Evolutionary conservation across 2,329 filamentous ascomycete species (phyloP), one percentile per base, ranked within the genome.

Genomic region (Alternaria sp.): DNA sequence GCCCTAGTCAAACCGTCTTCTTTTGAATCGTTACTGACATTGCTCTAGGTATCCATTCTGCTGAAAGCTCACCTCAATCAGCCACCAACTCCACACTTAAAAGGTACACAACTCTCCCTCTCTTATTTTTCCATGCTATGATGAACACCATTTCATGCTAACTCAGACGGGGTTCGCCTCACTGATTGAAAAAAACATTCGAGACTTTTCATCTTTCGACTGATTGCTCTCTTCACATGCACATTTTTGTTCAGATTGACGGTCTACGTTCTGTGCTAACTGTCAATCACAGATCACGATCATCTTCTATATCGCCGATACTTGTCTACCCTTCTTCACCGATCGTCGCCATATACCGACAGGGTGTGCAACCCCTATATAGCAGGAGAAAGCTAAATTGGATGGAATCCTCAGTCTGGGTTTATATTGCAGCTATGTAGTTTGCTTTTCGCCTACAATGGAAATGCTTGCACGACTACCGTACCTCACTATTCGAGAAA

Each of bases 171-270:
- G 69, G 68, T 63, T 63, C 58, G 62, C 65, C 65, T 53, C 69
- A 51, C 73, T 77, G 74, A 69, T 73, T 72, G 62, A 71, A 68
- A 67, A 67, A 69, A 69, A 66, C 63, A 70, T 72, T 70, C 66
- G 65, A 63, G 61, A 63, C 74, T 77, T 77, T 77, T 77, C 73
- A 77, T 77, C 74, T 77, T 77, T 77, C 73, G 67, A 70, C 74
- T 77, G 74, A 77, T 56, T 65, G 55, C 62, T 58, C 26, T 41
- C 26, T 54, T 54, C 21, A 41, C 26, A n/a, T 39, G 45, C 28
- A 24, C 24, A 17, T 23, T 31, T 23, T 31, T 40, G 54, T 50
- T 40, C 33, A 41, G 40, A 28, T 41, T 39, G 34, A 31, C 21
- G 29, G 17, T 29, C 9, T 5, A 36, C 28, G 45, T 48, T 42